These are phyloP conservation scores for Candida piceae DNA, from an alignment of 805 yeast genomes.

Conservation along the genomic window DNA sequence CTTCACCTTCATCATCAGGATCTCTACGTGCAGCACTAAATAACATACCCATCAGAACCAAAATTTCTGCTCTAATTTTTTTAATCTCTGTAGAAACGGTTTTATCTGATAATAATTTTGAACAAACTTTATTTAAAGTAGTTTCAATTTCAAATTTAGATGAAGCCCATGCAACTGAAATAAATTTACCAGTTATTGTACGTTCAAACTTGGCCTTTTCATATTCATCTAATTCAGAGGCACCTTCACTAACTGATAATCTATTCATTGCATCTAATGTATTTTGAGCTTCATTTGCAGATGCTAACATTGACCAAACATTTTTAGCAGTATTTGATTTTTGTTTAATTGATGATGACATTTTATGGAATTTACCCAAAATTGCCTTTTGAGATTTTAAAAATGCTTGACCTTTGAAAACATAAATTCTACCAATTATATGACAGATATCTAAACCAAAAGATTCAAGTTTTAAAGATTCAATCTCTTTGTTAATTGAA, in stretches of 20 bases:
- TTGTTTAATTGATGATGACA: slow-evolving; percentile 66
- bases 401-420: slow-evolving; percentile 58
- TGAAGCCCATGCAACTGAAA: slow-evolving; percentile 84
- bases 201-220: slow-evolving; percentile 62
- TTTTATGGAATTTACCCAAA: slow-evolving; percentile 51
- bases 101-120: slow-evolving; percentile 55
- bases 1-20: slow-evolving; percentile 68
- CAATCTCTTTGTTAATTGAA: slow-evolving; percentile 77
- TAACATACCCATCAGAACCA: slow-evolving; percentile 57
- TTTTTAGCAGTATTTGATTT: slow-evolving; percentile 71
- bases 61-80: slow-evolving; percentile 57
- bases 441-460: slow-evolving; percentile 81
- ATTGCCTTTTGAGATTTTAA: slow-evolving; percentile 64
- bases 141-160: slow-evolving; percentile 74
- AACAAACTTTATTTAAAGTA: slow-evolving; percentile 68
- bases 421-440: slow-evolving; percentile 65
- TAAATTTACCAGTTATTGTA: slow-evolving; percentile 69
- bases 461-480: slow-evolving; percentile 73
- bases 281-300: slow-evolving; percentile 74
- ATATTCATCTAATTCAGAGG: slow-evolving; percentile 41
- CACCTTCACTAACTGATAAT: slow-evolving; percentile 41
- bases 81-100: slow-evolving; percentile 41
- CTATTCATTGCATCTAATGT: slow-evolving; percentile 70
- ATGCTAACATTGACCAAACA: slow-evolving; percentile 62
- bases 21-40: slow-evolving; percentile 57